Base-by-base conservation (phyloP, 768 basidiomycete species). In the Agrocybe praecox region DNA sequence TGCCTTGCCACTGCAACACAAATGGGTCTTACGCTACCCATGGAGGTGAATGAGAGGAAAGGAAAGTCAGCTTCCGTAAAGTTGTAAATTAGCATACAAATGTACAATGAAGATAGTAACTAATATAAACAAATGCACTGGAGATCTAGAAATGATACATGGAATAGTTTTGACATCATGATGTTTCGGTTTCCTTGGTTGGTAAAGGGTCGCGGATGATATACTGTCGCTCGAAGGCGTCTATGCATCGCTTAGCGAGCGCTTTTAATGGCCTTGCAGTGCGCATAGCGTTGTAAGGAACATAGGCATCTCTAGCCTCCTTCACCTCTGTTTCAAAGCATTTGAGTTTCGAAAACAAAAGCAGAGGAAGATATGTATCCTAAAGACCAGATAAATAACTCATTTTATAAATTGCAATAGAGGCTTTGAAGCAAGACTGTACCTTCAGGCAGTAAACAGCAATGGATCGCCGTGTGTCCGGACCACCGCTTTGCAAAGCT, bases 391-490 rank as follows among this genome's bases (percentile, higher is more conserved):
- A 12, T 46, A 22, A 34, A 54, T 49, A 15, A 32, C 11, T 23
- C 46, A 17, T 11, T 14, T 32, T 18, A 33, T 33, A 17, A 11
- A 11, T 9, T 24, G 23, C n/a, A 42, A 11, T 22, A 22, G 26
- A 1, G 36, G 56, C 26, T 29, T 9, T 29, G 9, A 29, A 29
- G 5, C 9, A 9, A 9, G 26, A 5, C 26, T 29, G 12, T 14
- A 91, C 95, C 84, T 98, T 98, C 62, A 97, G 71, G 75, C 96
- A 98, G 73, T 98, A 98, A 7, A 98, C 88, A 7, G 96, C 96
- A 49, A 98, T 72, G 43, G 93, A 84, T 43, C 95, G 78, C 45
- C 96, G 75, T 2, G 91, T 90, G 66, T 96, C 92, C 0, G 94
- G 80, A 0, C 89, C 92, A 62, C 94, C 94, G 63, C 94, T 94